Conservation (phyloP, 1,284 basidiomycete species). For the Ustilago tritici region DNA sequence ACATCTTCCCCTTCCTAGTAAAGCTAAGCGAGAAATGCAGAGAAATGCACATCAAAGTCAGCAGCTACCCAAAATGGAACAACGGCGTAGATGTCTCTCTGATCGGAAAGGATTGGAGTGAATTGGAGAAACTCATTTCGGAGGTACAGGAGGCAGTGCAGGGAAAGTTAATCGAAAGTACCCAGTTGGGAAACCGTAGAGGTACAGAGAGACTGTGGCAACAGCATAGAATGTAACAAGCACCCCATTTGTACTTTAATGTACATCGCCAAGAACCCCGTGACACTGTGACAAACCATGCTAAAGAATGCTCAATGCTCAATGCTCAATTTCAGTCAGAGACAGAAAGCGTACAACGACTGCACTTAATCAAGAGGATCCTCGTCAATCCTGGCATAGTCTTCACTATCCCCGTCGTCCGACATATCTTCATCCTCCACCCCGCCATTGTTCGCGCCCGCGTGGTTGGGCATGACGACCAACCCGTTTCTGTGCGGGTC, state of each 20-base stretch:
- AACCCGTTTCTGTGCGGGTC: slow-evolving; percentile 87
- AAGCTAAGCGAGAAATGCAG: slow-evolving; percentile 80
- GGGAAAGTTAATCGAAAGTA: slow-evolving; percentile 72
- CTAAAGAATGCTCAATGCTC: too few relatives aligned
- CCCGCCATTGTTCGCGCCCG: slow-evolving; percentile 29
- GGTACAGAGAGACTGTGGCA: slow-evolving; percentile 5
- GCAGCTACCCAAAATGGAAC: slow-evolving; percentile 76
- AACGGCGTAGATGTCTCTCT: slow-evolving; percentile 79
- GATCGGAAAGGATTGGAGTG: slow-evolving; percentile 75
- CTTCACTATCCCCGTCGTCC: slow-evolving; percentile 63
- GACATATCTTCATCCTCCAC: slow-evolving; percentile 61
- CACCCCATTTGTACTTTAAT: too few relatives aligned
- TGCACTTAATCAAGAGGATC: slow-evolving; percentile 54
- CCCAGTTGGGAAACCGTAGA: slow-evolving; percentile 67
- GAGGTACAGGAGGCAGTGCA: slow-evolving; percentile 72
- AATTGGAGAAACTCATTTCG: slow-evolving; percentile 34
- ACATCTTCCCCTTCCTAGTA: slow-evolving; percentile 88
- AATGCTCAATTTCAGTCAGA: background rate
- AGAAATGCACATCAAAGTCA: slow-evolving; percentile 82
- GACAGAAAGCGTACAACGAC: background rate
- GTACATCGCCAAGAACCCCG: too few relatives aligned
- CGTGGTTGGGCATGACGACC: slow-evolving; percentile 85
- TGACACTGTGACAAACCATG: too few relatives aligned
- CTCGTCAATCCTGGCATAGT: slow-evolving; percentile 44
- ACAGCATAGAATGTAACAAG: slow-evolving; percentile 33